Evolutionary conservation across 305 asterid genomes (phyloP).

Genomic region (Plantago coronopus): DNA sequence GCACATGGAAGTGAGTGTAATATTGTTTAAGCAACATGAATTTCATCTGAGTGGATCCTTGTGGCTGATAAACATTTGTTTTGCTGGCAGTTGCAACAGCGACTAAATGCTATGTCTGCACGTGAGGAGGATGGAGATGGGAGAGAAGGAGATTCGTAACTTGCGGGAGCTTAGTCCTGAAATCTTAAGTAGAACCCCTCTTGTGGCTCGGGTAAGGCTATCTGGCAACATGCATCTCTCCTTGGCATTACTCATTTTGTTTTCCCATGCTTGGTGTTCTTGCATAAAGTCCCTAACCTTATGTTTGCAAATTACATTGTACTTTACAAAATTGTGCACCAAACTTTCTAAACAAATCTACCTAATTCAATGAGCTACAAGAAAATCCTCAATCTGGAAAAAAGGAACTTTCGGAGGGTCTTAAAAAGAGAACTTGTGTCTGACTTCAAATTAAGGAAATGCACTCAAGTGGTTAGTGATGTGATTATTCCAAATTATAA

Average conservation of each 20-base stretch:
- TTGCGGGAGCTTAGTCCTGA: conserved; percentile 21
- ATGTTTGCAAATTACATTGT: no score
- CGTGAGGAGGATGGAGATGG: conserved; percentile 62
- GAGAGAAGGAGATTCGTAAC: conserved; percentile 64
- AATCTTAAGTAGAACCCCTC: conserved; percentile 33
- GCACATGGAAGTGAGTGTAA: conserved; percentile 69
- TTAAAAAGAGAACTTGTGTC: no score
- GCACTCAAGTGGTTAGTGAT: no score
- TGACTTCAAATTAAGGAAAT: no score
- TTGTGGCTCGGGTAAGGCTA: conserved; percentile 48
- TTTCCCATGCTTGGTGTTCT: background rate
- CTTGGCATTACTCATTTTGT: background rate
- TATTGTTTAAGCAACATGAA: conserved; percentile 7
- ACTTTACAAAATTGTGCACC: no score
- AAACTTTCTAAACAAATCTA: no score
- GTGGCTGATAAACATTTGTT: conserved; percentile 11
- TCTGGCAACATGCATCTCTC: background rate
- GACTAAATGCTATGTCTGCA: conserved; percentile 44
- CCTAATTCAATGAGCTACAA: no score
- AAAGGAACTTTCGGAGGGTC: no score
- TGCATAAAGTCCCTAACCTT: background rate
- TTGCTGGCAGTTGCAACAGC: conserved; percentile 78
- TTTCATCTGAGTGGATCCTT: background rate
- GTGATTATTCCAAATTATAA: no score
- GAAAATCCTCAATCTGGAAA: no score